Conservation (phyloP, 2,329 filamentous ascomycete genomes). For the Orbilia quercus region DNA sequence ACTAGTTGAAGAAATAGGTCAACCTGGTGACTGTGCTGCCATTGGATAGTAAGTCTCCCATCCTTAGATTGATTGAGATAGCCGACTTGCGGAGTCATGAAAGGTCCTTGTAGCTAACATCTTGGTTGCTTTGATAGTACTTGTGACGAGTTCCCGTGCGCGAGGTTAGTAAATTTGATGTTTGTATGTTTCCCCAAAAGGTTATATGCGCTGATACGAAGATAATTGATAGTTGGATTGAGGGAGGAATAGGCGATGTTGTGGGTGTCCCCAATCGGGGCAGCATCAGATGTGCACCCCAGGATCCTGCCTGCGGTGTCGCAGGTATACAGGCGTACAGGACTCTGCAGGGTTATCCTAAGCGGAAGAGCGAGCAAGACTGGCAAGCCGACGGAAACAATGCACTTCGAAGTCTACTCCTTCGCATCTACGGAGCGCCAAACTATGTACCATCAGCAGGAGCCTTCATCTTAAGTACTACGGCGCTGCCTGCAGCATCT, state of each 20-base stretch:
- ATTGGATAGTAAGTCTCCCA: constrained; percentile 1
- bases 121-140: background rate
- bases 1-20: background rate
- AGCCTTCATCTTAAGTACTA: background rate
- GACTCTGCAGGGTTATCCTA: background rate
- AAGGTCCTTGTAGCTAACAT: background rate
- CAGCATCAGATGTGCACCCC: background rate
- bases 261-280: background rate
- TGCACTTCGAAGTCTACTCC: background rate
- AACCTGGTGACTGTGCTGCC: background rate
- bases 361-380: constrained; percentile 3
- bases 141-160: constrained; percentile 9
- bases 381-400: constrained; percentile 12
- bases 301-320: background rate
- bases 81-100: no score
- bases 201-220: no score
- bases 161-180: background rate
- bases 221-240: no score
- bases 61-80: background rate
- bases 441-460: background rate
- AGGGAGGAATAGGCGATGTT: no score
- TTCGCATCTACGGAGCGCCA: background rate
- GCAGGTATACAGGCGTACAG: no score
- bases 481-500: background rate
- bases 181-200: no score